A percentile compares a stretch with the other conserved stretches of the same genome.
Evolutionary conservation across 257 asterid genomes (phyloP).

Genomic region (Nicotiana undulata): DNA sequence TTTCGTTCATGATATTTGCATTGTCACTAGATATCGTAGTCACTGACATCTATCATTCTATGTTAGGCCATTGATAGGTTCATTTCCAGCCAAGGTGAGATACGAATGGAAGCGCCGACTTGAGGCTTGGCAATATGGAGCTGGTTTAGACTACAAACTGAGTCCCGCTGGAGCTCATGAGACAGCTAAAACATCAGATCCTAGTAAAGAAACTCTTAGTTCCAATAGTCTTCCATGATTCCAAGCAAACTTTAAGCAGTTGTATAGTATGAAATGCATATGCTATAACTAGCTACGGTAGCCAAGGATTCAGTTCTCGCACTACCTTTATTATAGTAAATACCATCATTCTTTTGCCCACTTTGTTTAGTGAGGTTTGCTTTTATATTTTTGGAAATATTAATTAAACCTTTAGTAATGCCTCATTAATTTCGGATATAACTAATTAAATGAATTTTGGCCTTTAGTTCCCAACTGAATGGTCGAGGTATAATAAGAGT

Average conservation of each 20-base stretch:
- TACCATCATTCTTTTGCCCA: neutral
- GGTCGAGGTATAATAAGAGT: neutral
- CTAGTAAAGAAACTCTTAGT: neutral
- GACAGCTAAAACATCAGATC: neutral
- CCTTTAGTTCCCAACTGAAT: neutral
- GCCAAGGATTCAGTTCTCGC: neutral
- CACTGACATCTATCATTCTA: neutral
- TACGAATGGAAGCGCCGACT: conserved; percentile 71
- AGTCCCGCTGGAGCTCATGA: conserved; percentile 8
- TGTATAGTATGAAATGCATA: neutral
- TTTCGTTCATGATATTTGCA: neutral
- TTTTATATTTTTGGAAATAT: neutral
- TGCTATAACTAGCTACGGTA: neutral
- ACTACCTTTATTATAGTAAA: neutral
- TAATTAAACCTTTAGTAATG: neutral
- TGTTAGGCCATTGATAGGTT: conserved; percentile 48
- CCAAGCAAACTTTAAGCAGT: neutral
- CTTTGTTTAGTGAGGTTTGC: neutral
- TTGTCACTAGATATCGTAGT: neutral
- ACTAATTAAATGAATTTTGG: neutral
- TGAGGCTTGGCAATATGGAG: conserved; percentile 96
- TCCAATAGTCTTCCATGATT: neutral
- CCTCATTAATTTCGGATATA: neutral
- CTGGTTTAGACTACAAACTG: conserved; percentile 78
- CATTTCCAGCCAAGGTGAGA: conserved; percentile 51